Base-by-base conservation (phyloP, 257 asterid genomes). In the Solanum stenotomum region DNA sequence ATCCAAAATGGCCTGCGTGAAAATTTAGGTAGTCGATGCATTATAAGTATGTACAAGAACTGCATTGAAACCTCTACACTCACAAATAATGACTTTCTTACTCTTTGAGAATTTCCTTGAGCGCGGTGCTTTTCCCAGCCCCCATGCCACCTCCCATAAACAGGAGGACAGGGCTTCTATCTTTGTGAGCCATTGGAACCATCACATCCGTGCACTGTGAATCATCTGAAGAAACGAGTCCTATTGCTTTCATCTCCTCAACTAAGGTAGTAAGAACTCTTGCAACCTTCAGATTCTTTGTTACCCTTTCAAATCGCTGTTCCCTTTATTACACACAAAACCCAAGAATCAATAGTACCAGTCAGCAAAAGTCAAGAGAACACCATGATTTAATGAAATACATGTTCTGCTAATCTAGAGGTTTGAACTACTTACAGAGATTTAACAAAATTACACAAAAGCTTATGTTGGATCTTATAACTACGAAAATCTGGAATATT, bases 231-330 rank as follows among this genome's bases (percentile, higher is more conserved):
- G 89, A 83, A 31, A 88, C 85, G 52, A 88, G 87, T 4, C 89
- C 89, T 25, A 88, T 88, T 56, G 89, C 89, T 83, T 83, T 88
- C 89, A 88, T 88, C 87, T 88, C 89, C 85, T 88, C 89, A 79
- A 83, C 89, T 35, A 88, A 49, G 16, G 89, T 88, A 9, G 70
- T 83, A 37, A 88, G 75, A 12, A 88, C 89, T 68, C 89, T 88
- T 49, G 89, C 89, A 20, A 88, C 89, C 84, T 88, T 96, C 88
- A 97, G 93, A 89, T 96, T 95, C 96, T 94, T 97, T 4, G 99
- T 96, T 82, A 96, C 98, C 91, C 99, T 94, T 89, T 96, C 93
- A 77, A 97, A 92, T 89, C 99, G 93, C 92, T 97, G 98, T 63
- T 96, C 99, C 91, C 99, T 97, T 86, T 27, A 96, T 91, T 95